Percentiles rank a stretch among this genome's conserved stretches.
Conservation (phyloP, 192 early-diverging fungal genomes). For the Backusella tarrabulga region DNA sequence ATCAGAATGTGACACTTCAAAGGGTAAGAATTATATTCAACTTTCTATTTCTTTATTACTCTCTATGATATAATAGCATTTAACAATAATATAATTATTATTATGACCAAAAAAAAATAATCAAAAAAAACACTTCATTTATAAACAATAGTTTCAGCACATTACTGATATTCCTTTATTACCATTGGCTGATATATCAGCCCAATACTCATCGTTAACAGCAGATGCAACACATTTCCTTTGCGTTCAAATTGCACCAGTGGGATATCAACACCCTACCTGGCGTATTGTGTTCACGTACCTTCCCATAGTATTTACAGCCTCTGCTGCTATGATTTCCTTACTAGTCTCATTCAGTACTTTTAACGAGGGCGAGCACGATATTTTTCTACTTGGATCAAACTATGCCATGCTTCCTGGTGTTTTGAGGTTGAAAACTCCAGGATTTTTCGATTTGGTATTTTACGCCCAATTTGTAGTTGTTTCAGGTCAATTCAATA, state of each 20-base stretch:
- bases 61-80: neutral
- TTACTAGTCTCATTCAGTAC: conserved; percentile 17
- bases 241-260: conserved; percentile 26
- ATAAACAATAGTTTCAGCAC: neutral
- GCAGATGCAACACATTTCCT: neutral
- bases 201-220: conserved; percentile 2
- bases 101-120: neutral
- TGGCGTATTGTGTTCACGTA: conserved; percentile 29
- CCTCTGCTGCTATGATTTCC: conserved; percentile 23
- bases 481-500: conserved; percentile 40
- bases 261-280: conserved; percentile 31
- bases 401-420: conserved; percentile 34
- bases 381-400: conserved; percentile 26
- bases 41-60: neutral
- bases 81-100: neutral
- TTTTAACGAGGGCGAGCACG: conserved; percentile 11
- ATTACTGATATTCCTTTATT: conserved; percentile 12
- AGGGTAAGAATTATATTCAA: neutral
- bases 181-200: conserved; percentile 32
- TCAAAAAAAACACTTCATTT: neutral
- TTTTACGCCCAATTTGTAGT: conserved; percentile 52
- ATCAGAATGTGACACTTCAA: neutral
- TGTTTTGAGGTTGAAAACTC: conserved; percentile 42
- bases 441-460: conserved; percentile 51
- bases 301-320: conserved; percentile 20